Evolutionary conservation across 805 yeast genomes (phyloP).

Genomic region (Cyberlindnera lachancei): DNA sequence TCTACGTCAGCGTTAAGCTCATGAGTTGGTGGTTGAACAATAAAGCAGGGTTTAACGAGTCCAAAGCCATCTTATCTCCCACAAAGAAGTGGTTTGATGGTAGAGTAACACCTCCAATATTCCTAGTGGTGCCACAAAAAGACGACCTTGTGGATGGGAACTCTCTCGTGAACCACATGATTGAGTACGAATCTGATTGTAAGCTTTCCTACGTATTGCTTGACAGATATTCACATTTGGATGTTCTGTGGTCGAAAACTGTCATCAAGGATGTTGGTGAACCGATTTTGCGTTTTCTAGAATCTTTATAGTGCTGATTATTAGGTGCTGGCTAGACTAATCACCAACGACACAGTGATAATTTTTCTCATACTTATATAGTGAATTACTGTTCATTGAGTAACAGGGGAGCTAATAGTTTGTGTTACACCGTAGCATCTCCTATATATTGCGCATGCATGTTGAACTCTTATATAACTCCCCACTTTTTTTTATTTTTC

Average conservation of each 20-base stretch:
- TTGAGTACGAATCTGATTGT: conserved; percentile 40
- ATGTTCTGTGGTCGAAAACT: conserved; percentile 89
- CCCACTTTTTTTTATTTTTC: too few relatives aligned
- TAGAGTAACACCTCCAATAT: conserved; percentile 49
- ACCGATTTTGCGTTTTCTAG: conserved; percentile 21
- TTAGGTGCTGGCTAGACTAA: not conserved
- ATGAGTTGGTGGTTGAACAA: conserved; percentile 90
- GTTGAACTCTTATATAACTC: too few relatives aligned
- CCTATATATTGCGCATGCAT: too few relatives aligned
- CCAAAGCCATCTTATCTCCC: conserved; percentile 41
- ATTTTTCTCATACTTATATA: too few relatives aligned
- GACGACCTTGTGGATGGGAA: conserved; percentile 78
- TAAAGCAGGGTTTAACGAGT: conserved; percentile 33
- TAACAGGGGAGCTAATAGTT: too few relatives aligned
- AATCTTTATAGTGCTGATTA: not conserved
- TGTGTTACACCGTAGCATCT: too few relatives aligned
- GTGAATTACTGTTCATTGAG: too few relatives aligned
- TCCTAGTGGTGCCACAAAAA: conserved; percentile 60
- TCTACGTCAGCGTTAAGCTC: conserved; percentile 66
- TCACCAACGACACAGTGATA: too few relatives aligned
- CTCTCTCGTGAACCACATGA: conserved; percentile 56
- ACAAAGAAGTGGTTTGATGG: conserved; percentile 45
- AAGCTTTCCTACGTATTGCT: conserved; percentile 31
- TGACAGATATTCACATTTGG: conserved; percentile 73
- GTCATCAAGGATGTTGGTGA: conserved; percentile 58